Base-by-base conservation (phyloP, 441 rosid species). In the Populus trichocarpa region DNA sequence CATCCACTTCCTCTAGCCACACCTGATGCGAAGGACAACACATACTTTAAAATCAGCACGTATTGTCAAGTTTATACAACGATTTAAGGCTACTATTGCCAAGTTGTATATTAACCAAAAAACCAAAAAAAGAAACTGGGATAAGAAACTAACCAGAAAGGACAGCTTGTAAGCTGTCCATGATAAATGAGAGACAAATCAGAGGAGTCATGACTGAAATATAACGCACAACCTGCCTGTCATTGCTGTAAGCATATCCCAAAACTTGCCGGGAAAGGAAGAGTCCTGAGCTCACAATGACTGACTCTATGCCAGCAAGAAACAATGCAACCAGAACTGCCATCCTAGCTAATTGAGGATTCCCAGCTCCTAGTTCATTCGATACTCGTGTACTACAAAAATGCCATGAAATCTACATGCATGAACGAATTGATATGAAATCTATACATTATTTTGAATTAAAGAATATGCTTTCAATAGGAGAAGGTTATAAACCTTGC, bases 1-100 rank as follows among this genome's bases (percentile, higher is more conserved):
- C 90, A 87, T 59, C 92, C 90, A n/a, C 88, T 78, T 53, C 90
- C 89, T 78, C 81, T 85, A 0, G 89, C 89, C 30, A 88, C 83
- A 16, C 92, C 90, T 88, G 59, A 16, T 12, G 3, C 33, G 26
- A 38, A 32, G 28, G 1, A 68, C 20, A 0, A 18, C 46, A 11
- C 2, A 2, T 38, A 38, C 13, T 7, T 7, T 38, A 8, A 38
- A 38, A 38, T 38, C 12, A 38, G 11, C 13, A 38, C 9, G 38
- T 35, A 35, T 6, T 35, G 2, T 1, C 38, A 35, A 35, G 38
- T 35, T 35, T 35, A 35, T 35, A 35, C 38, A 35, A 35, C 38
- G 8, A 35, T 36, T 36, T 36, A 12, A 64, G 67, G 26, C 0
- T 3, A 9, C 3, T 64, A 1, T 7, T 64, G 26, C 67, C 32